Percentiles rank a stretch among this genome's conserved stretches.
phyloP scores from a whole-genome alignment of 2,329 filamentous ascomycete genomes.

The Rutstroemia sp. region DNA sequence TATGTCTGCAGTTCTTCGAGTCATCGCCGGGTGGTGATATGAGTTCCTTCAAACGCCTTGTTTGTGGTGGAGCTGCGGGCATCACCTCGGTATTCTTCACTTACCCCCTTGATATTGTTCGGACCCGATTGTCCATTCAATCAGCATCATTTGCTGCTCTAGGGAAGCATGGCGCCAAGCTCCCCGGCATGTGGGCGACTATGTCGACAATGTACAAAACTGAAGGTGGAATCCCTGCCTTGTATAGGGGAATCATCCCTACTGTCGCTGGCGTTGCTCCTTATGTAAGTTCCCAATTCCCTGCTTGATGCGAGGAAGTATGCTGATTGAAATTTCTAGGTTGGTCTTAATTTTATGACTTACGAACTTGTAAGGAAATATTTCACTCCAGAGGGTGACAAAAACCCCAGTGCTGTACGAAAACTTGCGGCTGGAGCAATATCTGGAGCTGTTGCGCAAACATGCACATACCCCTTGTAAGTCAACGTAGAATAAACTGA shows the following conservation, averaged over 20 bases:
- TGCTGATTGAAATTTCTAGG: conserved; percentile 38
- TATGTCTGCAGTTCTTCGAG: conserved; percentile 60
- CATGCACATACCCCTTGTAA: conserved; percentile 96
- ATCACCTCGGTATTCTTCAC: conserved; percentile 94
- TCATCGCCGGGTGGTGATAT: conserved; percentile 66
- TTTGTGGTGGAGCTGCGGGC: conserved; percentile 88
- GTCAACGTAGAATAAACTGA: conserved; percentile 30
- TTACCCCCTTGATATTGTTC: conserved; percentile 95
- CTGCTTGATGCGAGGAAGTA: background rate
- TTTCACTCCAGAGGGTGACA: conserved; percentile 80
- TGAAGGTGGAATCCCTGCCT: conserved; percentile 74
- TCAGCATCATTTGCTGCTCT: conserved; percentile 88
- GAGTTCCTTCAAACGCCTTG: conserved; percentile 63
- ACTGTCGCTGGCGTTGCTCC: conserved; percentile 94
- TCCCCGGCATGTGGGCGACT: conserved; percentile 90
- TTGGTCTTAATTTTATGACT: conserved; percentile 97
- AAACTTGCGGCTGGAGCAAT: conserved; percentile 88
- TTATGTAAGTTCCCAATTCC: conserved; percentile 53
- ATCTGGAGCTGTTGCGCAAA: conserved; percentile 94
- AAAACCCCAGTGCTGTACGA: conserved; percentile 69
- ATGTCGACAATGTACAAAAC: conserved; percentile 79
- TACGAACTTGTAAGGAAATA: conserved; percentile 84
- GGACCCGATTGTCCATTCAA: conserved; percentile 91
- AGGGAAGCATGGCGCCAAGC: conserved; percentile 48
- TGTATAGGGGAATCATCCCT: conserved; percentile 93